Percentiles rank a stretch among this genome's conserved stretches.
These are phyloP conservation scores for Trebouxia gelatinosa DNA, from an alignment of 163 green algal genomes.

Conservation along the genomic window DNA sequence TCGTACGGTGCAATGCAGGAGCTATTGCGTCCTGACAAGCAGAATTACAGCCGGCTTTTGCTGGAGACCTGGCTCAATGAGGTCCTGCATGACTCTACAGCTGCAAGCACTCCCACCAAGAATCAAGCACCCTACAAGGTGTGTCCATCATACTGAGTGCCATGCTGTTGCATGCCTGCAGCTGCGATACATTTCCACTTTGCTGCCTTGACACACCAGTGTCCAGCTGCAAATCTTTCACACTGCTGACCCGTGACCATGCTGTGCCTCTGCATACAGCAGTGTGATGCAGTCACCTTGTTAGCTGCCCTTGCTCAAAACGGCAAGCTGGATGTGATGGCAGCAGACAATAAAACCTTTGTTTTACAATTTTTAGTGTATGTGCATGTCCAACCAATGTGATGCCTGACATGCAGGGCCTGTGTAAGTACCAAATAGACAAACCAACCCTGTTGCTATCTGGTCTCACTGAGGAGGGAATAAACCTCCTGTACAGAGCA, in stretches of 20 bases:
- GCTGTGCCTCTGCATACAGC: too few species aligned
- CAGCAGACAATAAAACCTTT: not conserved
- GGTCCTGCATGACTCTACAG: not conserved
- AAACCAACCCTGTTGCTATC: not conserved
- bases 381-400: not conserved
- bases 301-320: too few species aligned
- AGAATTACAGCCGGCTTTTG: conserved; percentile 1
- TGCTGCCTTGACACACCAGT: too few species aligned
- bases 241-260: too few species aligned
- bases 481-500: conserved; percentile 7
- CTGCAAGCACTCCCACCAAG: not conserved
- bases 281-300: too few species aligned
- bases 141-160: not conserved
- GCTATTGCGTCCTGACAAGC: not conserved
- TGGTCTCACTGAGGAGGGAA: conserved; percentile 1
- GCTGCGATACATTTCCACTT: too few species aligned
- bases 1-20: not conserved
- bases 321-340: too few species aligned
- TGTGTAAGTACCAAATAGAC: not conserved
- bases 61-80: conserved; percentile 28
- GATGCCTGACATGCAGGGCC: not conserved
- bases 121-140: not conserved
- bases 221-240: not conserved
- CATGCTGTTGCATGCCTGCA: too few species aligned
- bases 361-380: not conserved